phyloP scores from a whole-genome alignment of 805 yeast species.

The Candida sphagnicola region DNA sequence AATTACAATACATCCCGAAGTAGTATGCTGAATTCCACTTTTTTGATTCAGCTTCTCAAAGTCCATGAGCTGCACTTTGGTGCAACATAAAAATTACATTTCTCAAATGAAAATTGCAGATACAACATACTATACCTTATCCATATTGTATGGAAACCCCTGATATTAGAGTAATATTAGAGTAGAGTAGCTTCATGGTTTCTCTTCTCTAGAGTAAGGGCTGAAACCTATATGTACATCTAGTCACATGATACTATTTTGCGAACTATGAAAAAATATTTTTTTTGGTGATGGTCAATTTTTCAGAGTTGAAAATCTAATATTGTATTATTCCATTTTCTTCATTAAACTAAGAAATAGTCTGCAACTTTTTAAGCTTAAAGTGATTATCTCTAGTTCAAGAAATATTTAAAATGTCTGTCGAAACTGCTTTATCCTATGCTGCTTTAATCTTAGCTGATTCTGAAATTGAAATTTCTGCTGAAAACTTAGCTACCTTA shows the following conservation, averaged over 20 bases:
- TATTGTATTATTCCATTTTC: not conserved
- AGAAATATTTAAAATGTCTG: conserved; percentile 30
- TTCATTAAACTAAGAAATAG: conserved; percentile 39
- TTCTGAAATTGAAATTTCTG: conserved; percentile 42
- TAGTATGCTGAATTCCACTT: no score
- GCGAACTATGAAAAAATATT: not conserved
- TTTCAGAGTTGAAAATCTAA: not conserved
- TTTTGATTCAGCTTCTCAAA: no score
- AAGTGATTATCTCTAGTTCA: conserved; percentile 47
- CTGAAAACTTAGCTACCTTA: conserved; percentile 43
- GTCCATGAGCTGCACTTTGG: no score
- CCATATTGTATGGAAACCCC: no score
- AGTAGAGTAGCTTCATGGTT: no score
- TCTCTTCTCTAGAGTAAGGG: no score
- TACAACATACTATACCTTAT: no score
- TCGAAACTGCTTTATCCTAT: conserved; percentile 47
- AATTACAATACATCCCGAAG: no score
- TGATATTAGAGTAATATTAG: no score
- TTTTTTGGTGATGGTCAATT: not conserved
- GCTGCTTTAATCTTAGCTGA: conserved; percentile 50
- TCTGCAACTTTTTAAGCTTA: conserved; percentile 41
- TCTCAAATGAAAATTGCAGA: no score
- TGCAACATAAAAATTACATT: no score
- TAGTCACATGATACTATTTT: not conserved
- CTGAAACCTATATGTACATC: not conserved